Conservation (phyloP, 345 rosid species). For the Melaleuca quinquenervia region DNA sequence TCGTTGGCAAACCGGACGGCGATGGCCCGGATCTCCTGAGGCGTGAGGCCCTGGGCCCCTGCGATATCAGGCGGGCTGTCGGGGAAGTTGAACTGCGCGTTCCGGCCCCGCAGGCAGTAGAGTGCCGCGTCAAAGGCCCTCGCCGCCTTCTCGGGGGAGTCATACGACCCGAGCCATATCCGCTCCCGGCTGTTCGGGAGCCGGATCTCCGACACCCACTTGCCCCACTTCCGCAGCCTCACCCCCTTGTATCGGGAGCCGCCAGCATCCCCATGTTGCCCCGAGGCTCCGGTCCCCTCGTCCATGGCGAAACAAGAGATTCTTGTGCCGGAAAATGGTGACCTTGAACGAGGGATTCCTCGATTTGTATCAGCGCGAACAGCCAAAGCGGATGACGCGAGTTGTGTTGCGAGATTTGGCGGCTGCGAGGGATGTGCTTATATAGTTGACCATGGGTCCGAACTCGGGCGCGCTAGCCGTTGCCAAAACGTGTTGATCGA, state of each 20-base stretch:
- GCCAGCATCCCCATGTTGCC: not conserved
- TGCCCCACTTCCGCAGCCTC: slow-evolving; percentile 88
- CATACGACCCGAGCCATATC: slow-evolving; percentile 84
- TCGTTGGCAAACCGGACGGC: slow-evolving; percentile 49
- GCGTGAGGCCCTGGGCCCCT: slow-evolving; percentile 27
- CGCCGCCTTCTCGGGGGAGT: slow-evolving; percentile 73
- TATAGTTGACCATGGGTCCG: not conserved
- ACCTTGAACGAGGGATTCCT: not conserved
- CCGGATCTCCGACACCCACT: slow-evolving; percentile 89
- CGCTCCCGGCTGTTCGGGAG: slow-evolving; percentile 86
- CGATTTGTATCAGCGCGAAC: not conserved
- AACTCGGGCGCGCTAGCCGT: not conserved
- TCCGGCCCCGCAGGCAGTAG: slow-evolving; percentile 42
- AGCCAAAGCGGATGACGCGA: not conserved
- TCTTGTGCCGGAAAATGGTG: too few relatives aligned
- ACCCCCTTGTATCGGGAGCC: slow-evolving; percentile 64
- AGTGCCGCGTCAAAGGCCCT: slow-evolving; percentile 90
- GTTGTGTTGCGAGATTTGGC: not conserved
- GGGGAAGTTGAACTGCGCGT: slow-evolving; percentile 54
- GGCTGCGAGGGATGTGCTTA: not conserved
- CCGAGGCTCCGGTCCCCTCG: not conserved
- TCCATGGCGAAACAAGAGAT: not conserved
- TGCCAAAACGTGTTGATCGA: not conserved
- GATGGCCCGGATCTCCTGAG: slow-evolving; percentile 42
- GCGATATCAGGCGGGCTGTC: slow-evolving; percentile 38